Conservation (phyloP, 306 rosid species). For the Pyrus communis region DNA sequence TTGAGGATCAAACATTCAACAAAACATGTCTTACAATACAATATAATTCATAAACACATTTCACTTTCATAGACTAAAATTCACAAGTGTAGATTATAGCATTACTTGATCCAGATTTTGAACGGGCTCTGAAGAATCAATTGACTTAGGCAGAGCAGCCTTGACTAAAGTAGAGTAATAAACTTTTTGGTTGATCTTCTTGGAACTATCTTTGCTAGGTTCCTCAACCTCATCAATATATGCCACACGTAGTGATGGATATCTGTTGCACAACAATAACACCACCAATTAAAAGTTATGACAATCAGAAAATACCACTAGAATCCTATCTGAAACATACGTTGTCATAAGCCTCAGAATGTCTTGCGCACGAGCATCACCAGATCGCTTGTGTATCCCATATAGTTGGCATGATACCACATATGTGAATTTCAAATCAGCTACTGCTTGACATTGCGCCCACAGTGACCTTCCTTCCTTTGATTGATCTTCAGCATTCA, state of each 20-base stretch:
- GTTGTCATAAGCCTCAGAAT: constrained; percentile 82
- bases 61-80: not conserved
- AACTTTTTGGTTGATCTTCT: constrained; percentile 62
- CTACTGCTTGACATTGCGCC: constrained; percentile 92
- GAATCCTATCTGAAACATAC: constrained; percentile 29
- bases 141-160: constrained; percentile 86
- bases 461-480: constrained; percentile 78
- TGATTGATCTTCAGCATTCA: constrained; percentile 68
- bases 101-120: constrained; percentile 88
- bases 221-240: constrained; percentile 93
- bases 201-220: constrained; percentile 74
- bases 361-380: constrained; percentile 81
- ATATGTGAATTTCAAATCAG: constrained; percentile 93
- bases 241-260: constrained; percentile 95
- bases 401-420: constrained; percentile 95
- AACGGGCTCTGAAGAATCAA: constrained; percentile 59
- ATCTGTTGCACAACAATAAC: constrained; percentile 39
- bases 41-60: not conserved
- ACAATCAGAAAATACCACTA: not conserved
- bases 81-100: not conserved
- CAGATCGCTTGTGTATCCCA: constrained; percentile 89
- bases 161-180: constrained; percentile 88
- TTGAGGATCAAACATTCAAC: not conserved
- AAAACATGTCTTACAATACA: not conserved
- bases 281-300: not conserved